These are phyloP conservation scores for Saksenaea oblongispora DNA, from an alignment of 371 early-diverging fungal genomes.

Conservation along the genomic window DNA sequence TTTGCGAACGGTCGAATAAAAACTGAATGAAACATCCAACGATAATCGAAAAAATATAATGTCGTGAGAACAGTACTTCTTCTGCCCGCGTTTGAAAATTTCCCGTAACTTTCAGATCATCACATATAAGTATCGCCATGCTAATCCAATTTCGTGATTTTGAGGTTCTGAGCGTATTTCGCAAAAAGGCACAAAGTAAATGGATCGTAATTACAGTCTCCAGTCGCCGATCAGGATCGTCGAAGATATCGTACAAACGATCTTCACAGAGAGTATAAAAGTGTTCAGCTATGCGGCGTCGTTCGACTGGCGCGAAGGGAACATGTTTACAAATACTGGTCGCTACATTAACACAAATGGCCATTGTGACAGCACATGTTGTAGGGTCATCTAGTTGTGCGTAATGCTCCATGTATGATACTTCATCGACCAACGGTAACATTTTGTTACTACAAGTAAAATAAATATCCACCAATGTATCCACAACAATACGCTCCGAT, in stretches of 20 bases:
- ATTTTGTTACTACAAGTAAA: neutral
- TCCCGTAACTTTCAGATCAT: neutral
- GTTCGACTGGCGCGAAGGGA: neutral
- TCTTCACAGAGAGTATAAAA: neutral
- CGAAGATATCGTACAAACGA: slow-evolving; percentile 5
- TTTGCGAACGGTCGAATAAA: neutral
- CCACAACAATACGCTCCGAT: neutral
- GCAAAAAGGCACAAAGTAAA: slow-evolving; percentile 1
- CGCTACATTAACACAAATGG: slow-evolving; percentile 2
- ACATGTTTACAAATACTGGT: slow-evolving; percentile 3
- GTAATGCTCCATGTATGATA: slow-evolving; percentile 1
- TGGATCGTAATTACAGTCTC: slow-evolving; percentile 2
- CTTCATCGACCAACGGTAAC: neutral
- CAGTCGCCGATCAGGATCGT: slow-evolving; percentile 8
- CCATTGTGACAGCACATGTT: slow-evolving; percentile 4
- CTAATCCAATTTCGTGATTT: neutral
- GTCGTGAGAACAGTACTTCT: neutral
- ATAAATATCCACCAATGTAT: neutral
- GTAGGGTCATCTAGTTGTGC: neutral
- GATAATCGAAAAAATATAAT: neutral
- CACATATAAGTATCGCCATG: neutral
- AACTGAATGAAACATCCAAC: neutral
- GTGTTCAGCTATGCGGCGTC: slow-evolving; percentile 5
- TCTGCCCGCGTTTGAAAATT: neutral
- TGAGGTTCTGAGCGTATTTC: neutral